A percentile compares a stretch with the other conserved stretches of the same genome.
phyloP scores from a whole-genome alignment of 208 protist genomes.

The Leishmania martiniquensis region DNA sequence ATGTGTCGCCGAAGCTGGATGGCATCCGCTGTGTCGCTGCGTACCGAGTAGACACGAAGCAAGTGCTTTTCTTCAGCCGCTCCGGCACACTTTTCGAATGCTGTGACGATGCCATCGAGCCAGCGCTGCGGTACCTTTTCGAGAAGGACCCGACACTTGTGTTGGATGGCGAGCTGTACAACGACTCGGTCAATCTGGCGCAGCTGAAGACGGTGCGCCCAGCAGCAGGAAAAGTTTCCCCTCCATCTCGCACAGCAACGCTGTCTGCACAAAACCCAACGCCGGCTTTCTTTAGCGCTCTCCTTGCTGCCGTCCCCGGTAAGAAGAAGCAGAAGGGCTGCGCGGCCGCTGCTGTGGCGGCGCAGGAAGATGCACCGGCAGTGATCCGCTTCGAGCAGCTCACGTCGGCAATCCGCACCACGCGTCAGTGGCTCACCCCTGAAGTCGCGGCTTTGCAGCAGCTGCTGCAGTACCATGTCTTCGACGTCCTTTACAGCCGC shows the following conservation, averaged over 20 bases:
- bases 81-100: constrained; percentile 89
- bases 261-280: background rate
- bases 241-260: background rate
- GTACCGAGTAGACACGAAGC: constrained; percentile 52
- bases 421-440: constrained; percentile 50
- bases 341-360: background rate
- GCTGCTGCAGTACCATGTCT: constrained; percentile 86
- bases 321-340: background rate
- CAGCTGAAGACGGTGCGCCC: constrained; percentile 7
- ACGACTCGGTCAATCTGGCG: constrained; percentile 56
- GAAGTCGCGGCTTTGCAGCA: constrained; percentile 61
- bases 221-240: background rate
- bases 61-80: constrained; percentile 82
- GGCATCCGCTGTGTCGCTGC: constrained; percentile 89
- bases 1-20: constrained; percentile 90
- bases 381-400: constrained; percentile 76
- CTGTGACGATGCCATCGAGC: constrained; percentile 76
- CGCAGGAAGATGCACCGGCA: constrained; percentile 4
- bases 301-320: constrained; percentile 2
- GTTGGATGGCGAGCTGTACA: constrained; percentile 91
- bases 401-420: constrained; percentile 81
- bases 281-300: constrained; percentile 10
- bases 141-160: constrained; percentile 74
- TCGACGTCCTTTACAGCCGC: constrained; percentile 78
- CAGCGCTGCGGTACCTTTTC: constrained; percentile 62